A percentile compares a stretch with the other conserved stretches of the same genome.
Conservation (phyloP, 1,284 basidiomycete genomes). For the Ceratobasidium sp. region DNA sequence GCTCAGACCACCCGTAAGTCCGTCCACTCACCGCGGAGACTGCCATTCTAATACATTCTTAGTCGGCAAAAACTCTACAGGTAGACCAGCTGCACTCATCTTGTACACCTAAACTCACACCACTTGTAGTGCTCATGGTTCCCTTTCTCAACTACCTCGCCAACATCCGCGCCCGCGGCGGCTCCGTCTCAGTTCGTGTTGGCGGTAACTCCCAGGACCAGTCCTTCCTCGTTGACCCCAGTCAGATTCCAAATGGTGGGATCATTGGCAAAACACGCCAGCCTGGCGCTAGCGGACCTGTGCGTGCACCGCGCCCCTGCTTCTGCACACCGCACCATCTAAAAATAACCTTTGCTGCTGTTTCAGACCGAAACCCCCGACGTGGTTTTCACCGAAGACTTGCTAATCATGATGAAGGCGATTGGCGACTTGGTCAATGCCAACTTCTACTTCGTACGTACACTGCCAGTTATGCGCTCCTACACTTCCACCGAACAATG, state of each 20-base stretch:
- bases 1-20: conserved; percentile 69
- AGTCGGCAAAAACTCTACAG: conserved; percentile 37
- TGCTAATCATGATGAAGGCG: conserved; percentile 56
- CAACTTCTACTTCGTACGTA: conserved; percentile 49
- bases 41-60: background rate
- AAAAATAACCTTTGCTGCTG: no score
- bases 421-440: conserved; percentile 51
- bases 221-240: conserved; percentile 59
- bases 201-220: conserved; percentile 82
- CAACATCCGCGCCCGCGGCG: conserved; percentile 69
- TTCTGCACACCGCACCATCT: no score
- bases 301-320: background rate
- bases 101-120: conserved; percentile 47
- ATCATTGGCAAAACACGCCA: conserved; percentile 60
- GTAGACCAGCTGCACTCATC: no score
- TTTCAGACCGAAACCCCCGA: conserved; percentile 53
- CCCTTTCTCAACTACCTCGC: conserved; percentile 81
- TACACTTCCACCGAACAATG: no score
- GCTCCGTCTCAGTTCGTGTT: conserved; percentile 66
- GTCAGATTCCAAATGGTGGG: conserved; percentile 58
- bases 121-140: conserved; percentile 58
- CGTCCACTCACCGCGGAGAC: background rate
- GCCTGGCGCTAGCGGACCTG: conserved; percentile 16
- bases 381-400: conserved; percentile 54
- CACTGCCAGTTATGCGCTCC: no score